These are phyloP conservation scores for Blyttiomyces sp. DNA, from an alignment of 371 early-diverging fungal genomes.

Conservation along the genomic window DNA sequence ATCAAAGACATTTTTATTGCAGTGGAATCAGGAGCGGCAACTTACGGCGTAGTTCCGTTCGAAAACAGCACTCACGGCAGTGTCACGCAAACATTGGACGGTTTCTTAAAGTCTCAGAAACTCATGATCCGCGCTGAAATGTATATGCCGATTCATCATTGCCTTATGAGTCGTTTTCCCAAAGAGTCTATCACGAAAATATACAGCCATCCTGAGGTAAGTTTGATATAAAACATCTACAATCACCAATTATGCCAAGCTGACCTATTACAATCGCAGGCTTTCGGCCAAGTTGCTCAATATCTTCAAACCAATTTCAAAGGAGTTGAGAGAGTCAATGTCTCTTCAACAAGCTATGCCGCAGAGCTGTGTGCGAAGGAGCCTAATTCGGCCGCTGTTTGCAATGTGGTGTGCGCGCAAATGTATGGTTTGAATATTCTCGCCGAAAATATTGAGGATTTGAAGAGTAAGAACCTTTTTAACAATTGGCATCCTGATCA, in stretches of 20 bases:
- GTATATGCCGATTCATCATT: conserved; percentile 70
- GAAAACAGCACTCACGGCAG: conserved; percentile 91
- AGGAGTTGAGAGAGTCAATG: conserved; percentile 67
- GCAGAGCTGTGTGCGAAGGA: conserved; percentile 84
- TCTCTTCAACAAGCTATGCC: conserved; percentile 83
- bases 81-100: conserved; percentile 81
- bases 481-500: not conserved
- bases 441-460: conserved; percentile 72
- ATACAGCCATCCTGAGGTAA: conserved; percentile 87
- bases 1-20: conserved; percentile 72
- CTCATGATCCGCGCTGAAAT: conserved; percentile 47
- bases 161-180: conserved; percentile 64
- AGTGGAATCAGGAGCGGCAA: conserved; percentile 70
- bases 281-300: conserved; percentile 78
- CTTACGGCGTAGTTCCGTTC: conserved; percentile 91
- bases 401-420: conserved; percentile 75
- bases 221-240: not conserved
- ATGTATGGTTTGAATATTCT: conserved; percentile 77
- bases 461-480: conserved; percentile 25
- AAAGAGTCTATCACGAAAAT: conserved; percentile 63
- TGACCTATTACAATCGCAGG: conserved; percentile 43
- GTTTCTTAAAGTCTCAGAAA: conserved; percentile 52
- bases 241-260: not conserved
- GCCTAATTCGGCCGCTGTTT: conserved; percentile 78
- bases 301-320: conserved; percentile 69